Base-by-base conservation (phyloP, 345 rosid genomes). In the Cardamine chenopodiifolia region DNA sequence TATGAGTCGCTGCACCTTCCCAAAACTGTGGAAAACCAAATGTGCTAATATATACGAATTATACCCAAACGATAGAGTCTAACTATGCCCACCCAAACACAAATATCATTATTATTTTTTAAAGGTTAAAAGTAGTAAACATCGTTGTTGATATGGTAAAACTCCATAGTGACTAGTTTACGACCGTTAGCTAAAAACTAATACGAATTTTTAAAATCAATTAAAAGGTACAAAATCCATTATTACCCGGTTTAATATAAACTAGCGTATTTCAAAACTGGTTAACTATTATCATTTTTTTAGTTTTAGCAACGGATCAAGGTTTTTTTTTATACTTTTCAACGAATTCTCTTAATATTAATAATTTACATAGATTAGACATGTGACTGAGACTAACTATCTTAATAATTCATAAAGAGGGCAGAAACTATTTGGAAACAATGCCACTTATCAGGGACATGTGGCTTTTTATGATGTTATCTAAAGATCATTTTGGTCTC, bases 401-500 rank as follows among this genome's bases (percentile, higher is more conserved):
- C 56, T 52, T 68, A 61, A 31, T 68, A 56, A 73, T 62, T 4
- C 28, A 39, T 49, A 48, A 37, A 58, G 53, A 58, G 40, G 59
- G 66, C 42, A 34, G 23, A 74, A 17, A 14, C 47, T 49, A 59
- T 75, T 59, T 59, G 73, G 73, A 69, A 68, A 57, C 72, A 74
- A 39, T 13, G 17, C 62, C 14, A 75, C 47, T 34, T 45, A 57
- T 34, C 44, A 50, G 68, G 62, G 62, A 67, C 79, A 67, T 7
- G 37, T 59, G 61, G 25, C 42, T 25, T 37, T 75, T 74, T 60
- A 35, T 53, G 68, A 75, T 60, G 74, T 68, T 40, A 31, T 68
- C 37, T 68, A 60, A 75, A 59, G 44, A 59, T 67, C 47, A 67
- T 67, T 29, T 59, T 59, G 73, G 78, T 74, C 78, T 72, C 70